Base-by-base conservation (phyloP, 2,329 filamentous ascomycete species). In the Trichophyton equinum region DNA sequence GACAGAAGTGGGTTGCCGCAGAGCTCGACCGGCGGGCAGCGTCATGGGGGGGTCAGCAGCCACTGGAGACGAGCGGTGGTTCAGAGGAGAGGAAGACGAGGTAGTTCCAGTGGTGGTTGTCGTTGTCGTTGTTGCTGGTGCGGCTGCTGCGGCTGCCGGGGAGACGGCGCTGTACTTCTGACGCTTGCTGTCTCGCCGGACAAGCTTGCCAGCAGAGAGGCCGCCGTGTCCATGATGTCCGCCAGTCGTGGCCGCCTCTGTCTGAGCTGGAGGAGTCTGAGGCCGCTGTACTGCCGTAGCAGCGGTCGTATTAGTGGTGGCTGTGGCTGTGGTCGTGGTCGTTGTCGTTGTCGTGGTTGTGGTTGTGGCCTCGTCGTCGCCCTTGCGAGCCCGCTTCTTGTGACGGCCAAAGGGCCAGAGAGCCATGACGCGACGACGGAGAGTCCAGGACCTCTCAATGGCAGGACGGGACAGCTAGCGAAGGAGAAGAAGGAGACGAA, bases 381-480 rank as follows among this genome's bases (percentile, higher is more conserved):
- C 81, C 66, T 81, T 74, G 67, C 79, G 81, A 73, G 83, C 83
- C 75, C 85, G 85, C 74, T 84, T 85, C 75, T 82, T 85, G 76
- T 81, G 86, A 70, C 86, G 85, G 74, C 85, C 81, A 75, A 95
- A 95, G 64, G 86, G 88, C 90, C 89, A 95, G 74, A 91, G 78
- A 72, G 86, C 84, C 88, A 92, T 92, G 68, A 67, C 70, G 70
- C 65, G 58, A 13, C 65, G 58, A 13, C 33, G 33, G 33, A 13
- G 33, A 4, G 27, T 30, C 27, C 27, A 38, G 11, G 33, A 38
- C 33, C 13, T 13, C 11, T 38, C 33, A 38, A 38, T 38, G 33
- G 33, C 33, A 38, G 33, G 11, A 13, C 8, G 9, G 11, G 33
- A 38, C 33, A 38, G 33, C 8, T 4, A 13, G 33, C 11, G 11